phyloP scores from a whole-genome alignment of 2,329 filamentous ascomycete genomes.

The Aaosphaeria arxii region DNA sequence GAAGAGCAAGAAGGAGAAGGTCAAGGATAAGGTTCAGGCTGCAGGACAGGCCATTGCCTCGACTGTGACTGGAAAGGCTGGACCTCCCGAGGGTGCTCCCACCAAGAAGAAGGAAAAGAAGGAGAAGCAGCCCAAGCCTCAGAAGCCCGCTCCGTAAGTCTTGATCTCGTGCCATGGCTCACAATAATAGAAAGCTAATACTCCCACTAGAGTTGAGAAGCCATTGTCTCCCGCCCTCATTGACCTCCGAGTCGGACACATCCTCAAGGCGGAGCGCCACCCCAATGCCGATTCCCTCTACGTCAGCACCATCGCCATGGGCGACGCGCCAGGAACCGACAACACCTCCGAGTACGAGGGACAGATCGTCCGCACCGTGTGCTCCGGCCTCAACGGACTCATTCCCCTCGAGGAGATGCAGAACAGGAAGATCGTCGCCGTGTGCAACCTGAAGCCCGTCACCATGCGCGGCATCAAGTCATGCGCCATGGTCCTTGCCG shows the following conservation, averaged over 20 bases:
- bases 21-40: conserved; percentile 54
- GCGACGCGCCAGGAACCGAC: conserved; percentile 78
- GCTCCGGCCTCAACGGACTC: conserved; percentile 92
- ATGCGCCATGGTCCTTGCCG: conserved; percentile 88
- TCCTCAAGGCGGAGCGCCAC: conserved; percentile 92
- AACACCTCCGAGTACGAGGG: conserved; percentile 91
- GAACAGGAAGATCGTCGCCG: conserved; percentile 87
- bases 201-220: conserved; percentile 52
- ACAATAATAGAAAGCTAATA: background rate
- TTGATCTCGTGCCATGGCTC: background rate
- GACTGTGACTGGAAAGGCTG: conserved; percentile 43
- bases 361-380: conserved; percentile 89
- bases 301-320: conserved; percentile 93
- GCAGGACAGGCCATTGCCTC: conserved; percentile 50
- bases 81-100: conserved; percentile 40
- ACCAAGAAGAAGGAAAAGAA: conserved; percentile 79
- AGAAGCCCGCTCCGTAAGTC: conserved; percentile 45
- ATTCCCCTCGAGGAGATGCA: conserved; percentile 96
- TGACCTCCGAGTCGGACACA: conserved; percentile 94
- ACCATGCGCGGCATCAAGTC: conserved; percentile 93
- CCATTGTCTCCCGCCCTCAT: conserved; percentile 82
- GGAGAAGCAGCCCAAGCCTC: conserved; percentile 77
- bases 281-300: conserved; percentile 95
- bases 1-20: conserved; percentile 43
- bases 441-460: conserved; percentile 97